phyloP scores from a whole-genome alignment of 1,139 yeast species.

The Saccharomyces hybrid region DNA sequence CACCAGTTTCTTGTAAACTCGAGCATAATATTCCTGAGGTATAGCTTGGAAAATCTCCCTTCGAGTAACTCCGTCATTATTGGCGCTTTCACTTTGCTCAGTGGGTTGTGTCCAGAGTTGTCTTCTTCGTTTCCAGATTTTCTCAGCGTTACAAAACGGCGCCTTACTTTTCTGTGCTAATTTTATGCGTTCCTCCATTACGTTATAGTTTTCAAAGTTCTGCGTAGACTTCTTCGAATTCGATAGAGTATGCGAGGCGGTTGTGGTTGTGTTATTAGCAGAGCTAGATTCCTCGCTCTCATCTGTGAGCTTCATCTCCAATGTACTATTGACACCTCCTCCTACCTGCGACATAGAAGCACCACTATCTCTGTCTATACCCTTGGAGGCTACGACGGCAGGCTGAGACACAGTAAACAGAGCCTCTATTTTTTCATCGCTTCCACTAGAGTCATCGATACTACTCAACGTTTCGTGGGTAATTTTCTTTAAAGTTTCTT shows the following conservation, averaged over 20 bases:
- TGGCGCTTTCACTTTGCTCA: constrained; percentile 15
- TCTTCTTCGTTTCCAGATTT: constrained; percentile 55
- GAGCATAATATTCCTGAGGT: constrained; percentile 42
- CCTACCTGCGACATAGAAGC: constrained; percentile 16
- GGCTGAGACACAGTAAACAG: constrained; percentile 11
- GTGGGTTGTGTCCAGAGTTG: constrained; percentile 46
- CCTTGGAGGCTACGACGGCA: not conserved
- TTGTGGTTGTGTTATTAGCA: constrained; percentile 11
- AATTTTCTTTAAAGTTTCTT: constrained; percentile 14
- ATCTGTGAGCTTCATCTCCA: constrained; percentile 17
- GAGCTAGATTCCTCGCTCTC: constrained; percentile 16
- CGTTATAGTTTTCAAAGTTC: constrained; percentile 30
- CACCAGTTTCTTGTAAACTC: constrained; percentile 51
- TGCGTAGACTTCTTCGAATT: constrained; percentile 7
- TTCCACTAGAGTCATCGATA: constrained; percentile 16
- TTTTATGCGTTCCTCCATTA: constrained; percentile 28
- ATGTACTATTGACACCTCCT: constrained; percentile 5
- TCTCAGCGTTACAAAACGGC: constrained; percentile 40
- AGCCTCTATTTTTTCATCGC: constrained; percentile 19
- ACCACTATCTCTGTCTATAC: constrained; percentile 17
- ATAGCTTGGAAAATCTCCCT: constrained; percentile 24
- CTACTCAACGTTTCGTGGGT: constrained; percentile 20
- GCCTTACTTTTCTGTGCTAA: constrained; percentile 23
- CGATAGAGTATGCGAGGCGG: not conserved
- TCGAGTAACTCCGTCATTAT: constrained; percentile 12